Conservation (phyloP, 2,329 filamentous ascomycete species). For the Pezicula rhizophila region DNA sequence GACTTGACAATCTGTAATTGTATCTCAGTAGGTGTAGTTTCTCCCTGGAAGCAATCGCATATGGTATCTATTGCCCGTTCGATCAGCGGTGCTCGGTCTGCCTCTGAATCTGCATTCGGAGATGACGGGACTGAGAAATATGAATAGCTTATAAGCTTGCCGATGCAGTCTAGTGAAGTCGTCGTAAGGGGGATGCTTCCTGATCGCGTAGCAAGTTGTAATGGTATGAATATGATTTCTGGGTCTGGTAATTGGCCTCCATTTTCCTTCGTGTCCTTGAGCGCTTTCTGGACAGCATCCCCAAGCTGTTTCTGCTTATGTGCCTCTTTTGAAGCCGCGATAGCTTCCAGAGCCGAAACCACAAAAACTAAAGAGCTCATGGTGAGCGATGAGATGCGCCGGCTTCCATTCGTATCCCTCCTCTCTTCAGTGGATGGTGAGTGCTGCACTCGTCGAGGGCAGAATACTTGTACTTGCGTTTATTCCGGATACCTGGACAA, state of each 20-base stretch:
- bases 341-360: slow-evolving; percentile 85
- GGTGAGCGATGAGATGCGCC: slow-evolving; percentile 37
- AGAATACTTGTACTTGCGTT: not conserved
- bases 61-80: slow-evolving; percentile 98
- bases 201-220: slow-evolving; percentile 84
- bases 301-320: slow-evolving; percentile 77
- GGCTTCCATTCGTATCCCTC: slow-evolving; percentile 20
- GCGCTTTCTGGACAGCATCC: slow-evolving; percentile 74
- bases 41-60: slow-evolving; percentile 97
- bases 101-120: slow-evolving; percentile 31
- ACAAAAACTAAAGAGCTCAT: slow-evolving; percentile 97
- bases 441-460: slow-evolving; percentile 33
- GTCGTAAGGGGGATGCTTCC: slow-evolving; percentile 81
- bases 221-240: slow-evolving; percentile 82
- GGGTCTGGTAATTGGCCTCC: slow-evolving; percentile 80
- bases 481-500: no score
- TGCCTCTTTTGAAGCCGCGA: slow-evolving; percentile 86
- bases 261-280: slow-evolving; percentile 79
- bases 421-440: slow-evolving; percentile 19
- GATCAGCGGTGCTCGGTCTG: slow-evolving; percentile 66
- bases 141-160: slow-evolving; percentile 97
- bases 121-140: slow-evolving; percentile 77
- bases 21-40: slow-evolving; percentile 84
- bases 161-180: slow-evolving; percentile 91
- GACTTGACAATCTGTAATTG: slow-evolving; percentile 99